Conservation (phyloP, 2,329 filamentous ascomycete species). For the Aplosporella prunicola region DNA sequence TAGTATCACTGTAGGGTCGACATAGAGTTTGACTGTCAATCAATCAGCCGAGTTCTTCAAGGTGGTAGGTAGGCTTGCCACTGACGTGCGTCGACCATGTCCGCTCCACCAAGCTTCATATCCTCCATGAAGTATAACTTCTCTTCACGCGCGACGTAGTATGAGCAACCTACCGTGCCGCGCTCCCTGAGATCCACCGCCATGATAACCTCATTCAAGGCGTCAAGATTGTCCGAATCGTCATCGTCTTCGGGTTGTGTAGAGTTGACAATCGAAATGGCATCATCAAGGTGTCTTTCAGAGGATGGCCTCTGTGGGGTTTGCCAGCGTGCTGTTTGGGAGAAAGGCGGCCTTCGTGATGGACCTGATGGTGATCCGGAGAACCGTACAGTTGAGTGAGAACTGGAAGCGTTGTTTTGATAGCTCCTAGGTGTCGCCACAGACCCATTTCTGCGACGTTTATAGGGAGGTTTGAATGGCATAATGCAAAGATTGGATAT, state of each 20-base stretch:
- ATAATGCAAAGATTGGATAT: not conserved
- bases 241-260: conserved; percentile 26
- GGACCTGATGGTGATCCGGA: not conserved
- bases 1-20: conserved; percentile 52
- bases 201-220: conserved; percentile 63
- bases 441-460: not conserved
- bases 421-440: not conserved
- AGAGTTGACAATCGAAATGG: not conserved
- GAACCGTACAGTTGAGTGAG: not conserved
- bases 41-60: conserved; percentile 12
- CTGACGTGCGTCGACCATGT: conserved; percentile 43
- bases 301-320: too few relatives aligned
- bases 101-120: conserved; percentile 56
- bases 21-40: conserved; percentile 47
- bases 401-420: not conserved
- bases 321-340: too few relatives aligned
- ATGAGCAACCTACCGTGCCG: conserved; percentile 70
- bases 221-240: conserved; percentile 34
- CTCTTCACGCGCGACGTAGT: conserved; percentile 63
- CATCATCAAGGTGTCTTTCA: too few relatives aligned
- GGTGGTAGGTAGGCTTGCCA: not conserved
- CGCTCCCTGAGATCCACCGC: conserved; percentile 66
- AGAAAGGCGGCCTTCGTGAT: not conserved
- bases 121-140: conserved; percentile 71
- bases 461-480: not conserved